Base-by-base conservation (phyloP, 257 asterid species). In the Misopates orontium region DNA sequence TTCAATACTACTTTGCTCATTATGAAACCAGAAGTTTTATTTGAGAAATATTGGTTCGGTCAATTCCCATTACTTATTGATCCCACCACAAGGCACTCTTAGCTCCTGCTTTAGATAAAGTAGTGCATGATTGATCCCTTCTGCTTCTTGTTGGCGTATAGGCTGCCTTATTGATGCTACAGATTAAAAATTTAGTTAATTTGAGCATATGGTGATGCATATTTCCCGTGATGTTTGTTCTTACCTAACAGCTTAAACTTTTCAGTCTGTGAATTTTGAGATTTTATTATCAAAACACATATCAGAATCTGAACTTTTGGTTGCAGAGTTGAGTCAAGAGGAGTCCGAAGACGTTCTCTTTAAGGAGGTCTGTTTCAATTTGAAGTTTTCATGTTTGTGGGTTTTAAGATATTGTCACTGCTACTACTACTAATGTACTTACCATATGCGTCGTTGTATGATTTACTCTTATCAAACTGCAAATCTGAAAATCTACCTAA, bases 331-430 rank as follows among this genome's bases (percentile, higher is more conserved):
- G 78, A 86, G 92, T 76, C 81, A 73, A 76, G 99, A 88, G 82
- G 99, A 94, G 75, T 76, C 86, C 0, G 95, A 94, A 77, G 99
- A 94, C 73, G 91, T 90, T 81, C 91, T 77, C 66, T 94, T 94
- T 65, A 93, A 93, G 85, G 95, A 90, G 96, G 99, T 90, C 18
- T 81, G 22, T 61, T 14, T 40, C 45, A 60, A 49, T 40, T 59
- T 50, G 25, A 16, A n/a, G 40, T 59, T 44, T 71, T 62, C 18
- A 56, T 53, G 57, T 68, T 48, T 9, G 10, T 70, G 21, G 64
- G 53, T 67, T 50, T 56, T 51, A 54, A 32, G 55, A 57, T 52
- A 64, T 36, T 53, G 47, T 28, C 11, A 56, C 22, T 52, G 31
- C 53, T 56, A 9, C 16, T 58, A 40, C 64, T 68, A 39, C 56